Evolutionary conservation across 2,329 filamentous ascomycete species (phyloP).

Genomic region (Diaporthe ampelina): DNA sequence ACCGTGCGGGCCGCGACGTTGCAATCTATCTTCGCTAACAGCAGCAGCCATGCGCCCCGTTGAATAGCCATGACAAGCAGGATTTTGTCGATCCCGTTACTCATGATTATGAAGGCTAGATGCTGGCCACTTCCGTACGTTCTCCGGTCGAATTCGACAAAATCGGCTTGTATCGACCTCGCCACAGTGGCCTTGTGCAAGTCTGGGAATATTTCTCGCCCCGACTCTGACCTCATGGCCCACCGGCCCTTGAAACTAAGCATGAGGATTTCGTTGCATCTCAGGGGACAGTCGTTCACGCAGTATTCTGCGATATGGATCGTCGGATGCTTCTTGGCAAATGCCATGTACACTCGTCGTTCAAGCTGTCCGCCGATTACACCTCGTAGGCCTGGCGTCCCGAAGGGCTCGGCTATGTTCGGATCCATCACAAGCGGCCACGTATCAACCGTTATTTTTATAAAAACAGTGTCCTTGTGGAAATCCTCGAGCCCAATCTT

Average conservation of each 20-base stretch:
- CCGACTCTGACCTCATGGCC: conserved; percentile 7
- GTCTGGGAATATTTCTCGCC: conserved; percentile 10
- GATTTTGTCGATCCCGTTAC: conserved; percentile 8
- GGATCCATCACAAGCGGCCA: conserved; percentile 16
- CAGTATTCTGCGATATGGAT: conserved; percentile 13
- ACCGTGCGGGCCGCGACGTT: conserved; percentile 11
- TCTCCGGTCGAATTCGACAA: conserved; percentile 26
- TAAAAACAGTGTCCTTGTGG: conserved; percentile 2
- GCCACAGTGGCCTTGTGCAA: conserved; percentile 14
- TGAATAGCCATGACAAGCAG: conserved; percentile 20
- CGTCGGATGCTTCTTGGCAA: conserved; percentile 15
- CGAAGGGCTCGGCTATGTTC: conserved; percentile 1
- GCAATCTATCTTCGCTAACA: conserved; percentile 15
- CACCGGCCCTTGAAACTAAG: conserved; percentile 21
- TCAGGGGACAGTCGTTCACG: conserved; percentile 15
- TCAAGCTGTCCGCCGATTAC: conserved; percentile 10
- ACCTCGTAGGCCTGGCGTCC: not conserved
- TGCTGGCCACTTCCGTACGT: conserved; percentile 13
- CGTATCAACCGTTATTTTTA: not conserved
- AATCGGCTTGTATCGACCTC: conserved; percentile 13
- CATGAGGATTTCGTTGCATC: conserved; percentile 19
- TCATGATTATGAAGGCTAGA: conserved; percentile 4
- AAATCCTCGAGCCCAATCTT: conserved; percentile 1
- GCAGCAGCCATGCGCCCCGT: conserved; percentile 22
- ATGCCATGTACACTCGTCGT: conserved; percentile 21